Percentiles rank a stretch among this genome's conserved stretches.
These are phyloP conservation scores for Grosmannia serpens DNA, from an alignment of 2,329 filamentous ascomycete species.

Conservation along the genomic window DNA sequence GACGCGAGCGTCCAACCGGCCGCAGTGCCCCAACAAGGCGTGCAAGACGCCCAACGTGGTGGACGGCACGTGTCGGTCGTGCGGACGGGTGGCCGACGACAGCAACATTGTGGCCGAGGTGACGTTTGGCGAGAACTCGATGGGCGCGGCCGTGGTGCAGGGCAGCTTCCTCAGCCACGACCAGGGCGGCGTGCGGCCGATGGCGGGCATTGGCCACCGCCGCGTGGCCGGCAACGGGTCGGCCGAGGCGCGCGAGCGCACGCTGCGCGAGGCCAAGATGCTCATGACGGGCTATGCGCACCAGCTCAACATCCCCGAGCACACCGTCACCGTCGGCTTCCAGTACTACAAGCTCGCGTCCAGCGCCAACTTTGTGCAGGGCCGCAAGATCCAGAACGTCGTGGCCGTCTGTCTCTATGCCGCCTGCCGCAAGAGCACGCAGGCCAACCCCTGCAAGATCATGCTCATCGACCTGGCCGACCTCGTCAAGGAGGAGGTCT, in stretches of 20 bases:
- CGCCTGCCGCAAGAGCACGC: slow-evolving; percentile 62
- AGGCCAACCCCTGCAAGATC: slow-evolving; percentile 55
- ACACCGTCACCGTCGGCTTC: slow-evolving; percentile 52
- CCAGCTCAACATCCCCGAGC: slow-evolving; percentile 48
- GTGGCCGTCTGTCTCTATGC: slow-evolving; percentile 87
- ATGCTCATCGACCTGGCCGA: slow-evolving; percentile 97
- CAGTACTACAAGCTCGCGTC: slow-evolving; percentile 69
- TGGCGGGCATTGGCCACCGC: slow-evolving; percentile 48
- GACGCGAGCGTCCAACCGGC: slow-evolving; percentile 16
- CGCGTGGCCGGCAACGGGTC: slow-evolving; percentile 42
- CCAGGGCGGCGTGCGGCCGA: slow-evolving; percentile 64
- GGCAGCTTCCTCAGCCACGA: slow-evolving; percentile 80
- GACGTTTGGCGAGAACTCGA: slow-evolving; percentile 76
- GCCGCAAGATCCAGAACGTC: slow-evolving; percentile 73
- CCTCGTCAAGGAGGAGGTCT: slow-evolving; percentile 73
- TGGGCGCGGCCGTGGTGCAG: slow-evolving; percentile 80
- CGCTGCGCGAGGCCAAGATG: slow-evolving; percentile 43
- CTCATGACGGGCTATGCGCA: slow-evolving; percentile 52
- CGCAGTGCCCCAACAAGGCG: slow-evolving; percentile 45
- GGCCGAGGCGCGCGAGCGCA: slow-evolving; percentile 46
- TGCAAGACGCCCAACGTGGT: slow-evolving; percentile 51
- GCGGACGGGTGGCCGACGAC: slow-evolving; percentile 74
- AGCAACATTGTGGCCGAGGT: slow-evolving; percentile 88
- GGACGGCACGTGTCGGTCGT: slow-evolving; percentile 65
- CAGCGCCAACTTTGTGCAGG: slow-evolving; percentile 69